A percentile compares a stretch with the other conserved stretches of the same genome.
Evolutionary conservation across 805 yeast genomes (phyloP).

Genomic region (Limtongia smithiae): DNA sequence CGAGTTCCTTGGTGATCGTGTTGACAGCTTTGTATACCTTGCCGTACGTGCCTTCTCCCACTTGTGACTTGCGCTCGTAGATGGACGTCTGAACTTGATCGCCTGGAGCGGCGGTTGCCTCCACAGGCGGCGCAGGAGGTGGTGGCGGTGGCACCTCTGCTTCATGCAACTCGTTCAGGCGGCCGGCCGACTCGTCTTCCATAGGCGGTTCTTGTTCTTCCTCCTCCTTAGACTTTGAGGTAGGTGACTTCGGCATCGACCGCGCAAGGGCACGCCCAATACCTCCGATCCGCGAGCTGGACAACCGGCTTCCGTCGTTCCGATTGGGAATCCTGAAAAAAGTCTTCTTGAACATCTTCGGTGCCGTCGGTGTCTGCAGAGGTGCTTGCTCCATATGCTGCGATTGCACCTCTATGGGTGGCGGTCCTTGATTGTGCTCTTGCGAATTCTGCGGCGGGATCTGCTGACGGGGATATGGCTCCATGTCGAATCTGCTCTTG

Average conservation of each 20-base stretch:
- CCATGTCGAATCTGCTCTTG: too few relatives aligned
- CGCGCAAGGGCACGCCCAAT: neutral
- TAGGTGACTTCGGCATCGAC: neutral
- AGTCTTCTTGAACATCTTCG: constrained; percentile 16
- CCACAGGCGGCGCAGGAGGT: too few relatives aligned
- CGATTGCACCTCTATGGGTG: too few relatives aligned
- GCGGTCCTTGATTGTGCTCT: too few relatives aligned
- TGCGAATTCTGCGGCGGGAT: too few relatives aligned
- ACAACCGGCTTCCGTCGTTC: constrained; percentile 1
- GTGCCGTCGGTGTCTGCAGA: neutral
- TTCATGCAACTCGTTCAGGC: too few relatives aligned
- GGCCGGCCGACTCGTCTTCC: constrained; percentile 18
- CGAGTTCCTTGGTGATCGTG: constrained; percentile 58
- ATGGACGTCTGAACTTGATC: too few relatives aligned
- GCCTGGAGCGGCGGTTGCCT: too few relatives aligned
- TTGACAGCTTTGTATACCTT: constrained; percentile 88
- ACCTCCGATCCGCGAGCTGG: too few relatives aligned
- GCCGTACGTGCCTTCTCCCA: constrained; percentile 99
- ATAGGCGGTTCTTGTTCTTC: neutral
- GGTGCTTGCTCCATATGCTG: too few relatives aligned
- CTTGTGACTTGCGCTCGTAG: constrained; percentile 76
- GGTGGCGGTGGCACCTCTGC: too few relatives aligned
- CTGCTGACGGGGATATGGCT: too few relatives aligned
- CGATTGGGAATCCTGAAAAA: constrained; percentile 24
- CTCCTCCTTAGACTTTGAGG: neutral